Evolutionary conservation across 495 filamentous ascomycete genomes (phyloP).

Genomic region (Symbiotaphrina buchneri): DNA sequence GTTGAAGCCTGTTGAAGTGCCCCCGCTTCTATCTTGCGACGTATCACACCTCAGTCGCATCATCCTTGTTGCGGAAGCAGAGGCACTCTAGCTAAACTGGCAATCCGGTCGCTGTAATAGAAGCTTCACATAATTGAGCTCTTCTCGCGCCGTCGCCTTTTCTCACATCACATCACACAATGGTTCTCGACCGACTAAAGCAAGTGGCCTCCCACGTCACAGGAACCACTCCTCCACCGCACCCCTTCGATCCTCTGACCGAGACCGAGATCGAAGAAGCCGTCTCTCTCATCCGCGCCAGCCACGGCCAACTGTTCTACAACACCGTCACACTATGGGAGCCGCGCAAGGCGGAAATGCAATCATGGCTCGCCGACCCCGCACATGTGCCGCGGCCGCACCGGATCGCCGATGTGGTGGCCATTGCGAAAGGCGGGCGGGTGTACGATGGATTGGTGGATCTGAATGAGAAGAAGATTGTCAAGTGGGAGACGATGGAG

Average conservation of each 20-base stretch:
- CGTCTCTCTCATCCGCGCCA: constrained; percentile 43
- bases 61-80: too few species aligned
- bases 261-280: constrained; percentile 55
- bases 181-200: constrained; percentile 48
- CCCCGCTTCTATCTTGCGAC: too few species aligned
- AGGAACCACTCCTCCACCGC: constrained; percentile 28
- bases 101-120: too few species aligned
- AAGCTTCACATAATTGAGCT: too few species aligned
- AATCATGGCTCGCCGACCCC: constrained; percentile 51
- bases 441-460: constrained; percentile 77
- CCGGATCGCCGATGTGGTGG: constrained; percentile 65
- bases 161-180: too few species aligned
- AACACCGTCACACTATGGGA: constrained; percentile 81
- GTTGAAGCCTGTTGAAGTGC: too few species aligned
- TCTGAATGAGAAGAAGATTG: constrained; percentile 43
- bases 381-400: constrained; percentile 36
- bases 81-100: too few species aligned
- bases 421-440: constrained; percentile 57
- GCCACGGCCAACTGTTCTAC: constrained; percentile 53
- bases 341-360: constrained; percentile 74
- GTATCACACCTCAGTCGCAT: too few species aligned
- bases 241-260: constrained; percentile 74
- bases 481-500: constrained; percentile 53
- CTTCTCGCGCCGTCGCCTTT: too few species aligned
- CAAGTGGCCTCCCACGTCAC: constrained; percentile 43